Evolutionary conservation across 495 filamentous ascomycete species (phyloP).

Genomic region (Aspergillus diversus): DNA sequence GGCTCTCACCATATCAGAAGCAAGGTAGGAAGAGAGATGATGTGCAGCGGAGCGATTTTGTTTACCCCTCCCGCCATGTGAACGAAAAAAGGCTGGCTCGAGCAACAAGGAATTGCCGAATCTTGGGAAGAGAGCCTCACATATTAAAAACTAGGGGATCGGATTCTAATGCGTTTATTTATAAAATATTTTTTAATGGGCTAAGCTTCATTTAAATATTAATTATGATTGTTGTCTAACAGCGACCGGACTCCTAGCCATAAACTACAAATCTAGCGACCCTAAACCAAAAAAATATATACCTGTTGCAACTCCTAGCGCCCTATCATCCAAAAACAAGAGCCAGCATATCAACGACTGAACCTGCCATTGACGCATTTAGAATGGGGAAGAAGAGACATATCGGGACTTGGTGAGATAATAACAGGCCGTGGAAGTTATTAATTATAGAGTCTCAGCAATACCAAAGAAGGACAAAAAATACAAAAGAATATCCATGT

Average conservation of each 20-base stretch:
- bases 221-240: too few relatives aligned
- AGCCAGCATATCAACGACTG: neutral
- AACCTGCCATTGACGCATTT: neutral
- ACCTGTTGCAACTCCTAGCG: neutral
- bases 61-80: slow-evolving; percentile 7
- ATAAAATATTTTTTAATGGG: too few relatives aligned
- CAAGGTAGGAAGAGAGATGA: neutral
- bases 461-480: neutral
- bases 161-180: too few relatives aligned
- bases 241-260: too few relatives aligned
- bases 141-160: too few relatives aligned
- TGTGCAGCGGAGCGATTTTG: neutral
- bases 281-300: neutral
- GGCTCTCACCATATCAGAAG: neutral
- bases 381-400: slow-evolving; percentile 8
- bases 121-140: neutral
- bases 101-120: too few relatives aligned
- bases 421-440: too few relatives aligned
- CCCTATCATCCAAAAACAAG: neutral
- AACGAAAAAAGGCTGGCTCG: neutral
- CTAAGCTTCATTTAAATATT: too few relatives aligned
- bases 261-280: neutral
- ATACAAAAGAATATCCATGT: slow-evolving; percentile 13
- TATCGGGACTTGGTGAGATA: too few relatives aligned
- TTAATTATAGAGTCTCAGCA: neutral